Percentiles rank a stretch among this genome's conserved stretches.
Conservation (phyloP, 345 rosid genomes). For the Populus simonii region DNA sequence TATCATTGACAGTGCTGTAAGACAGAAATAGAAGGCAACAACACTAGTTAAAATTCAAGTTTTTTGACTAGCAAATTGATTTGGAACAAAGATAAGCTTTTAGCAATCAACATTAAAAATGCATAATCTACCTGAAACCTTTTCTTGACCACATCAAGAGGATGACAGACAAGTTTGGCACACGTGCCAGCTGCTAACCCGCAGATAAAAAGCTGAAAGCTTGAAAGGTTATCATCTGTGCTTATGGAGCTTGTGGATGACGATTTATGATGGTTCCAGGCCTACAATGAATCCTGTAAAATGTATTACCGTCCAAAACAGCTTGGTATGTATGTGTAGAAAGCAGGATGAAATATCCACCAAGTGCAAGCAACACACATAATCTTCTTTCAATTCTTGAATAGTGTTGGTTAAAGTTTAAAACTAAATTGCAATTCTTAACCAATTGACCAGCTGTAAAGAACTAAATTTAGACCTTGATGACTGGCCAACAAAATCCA, state of each 20-base stretch:
- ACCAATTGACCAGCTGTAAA: not conserved
- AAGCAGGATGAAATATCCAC: not conserved
- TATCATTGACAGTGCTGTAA: not conserved
- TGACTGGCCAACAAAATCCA: not conserved
- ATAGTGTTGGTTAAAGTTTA: too few relatives aligned
- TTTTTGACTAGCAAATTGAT: not conserved
- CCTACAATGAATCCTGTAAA: conserved; percentile 36
- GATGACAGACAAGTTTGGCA: conserved; percentile 98
- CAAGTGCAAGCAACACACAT: not conserved
- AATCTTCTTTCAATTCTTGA: not conserved
- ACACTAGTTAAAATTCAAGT: not conserved
- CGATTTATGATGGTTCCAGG: conserved; percentile 54
- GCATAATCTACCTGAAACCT: conserved; percentile 73
- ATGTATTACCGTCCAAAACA: not conserved
- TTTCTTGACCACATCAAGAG: conserved; percentile 95
- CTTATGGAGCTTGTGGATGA: conserved; percentile 32
- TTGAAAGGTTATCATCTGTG: conserved; percentile 49
- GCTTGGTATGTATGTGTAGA: not conserved
- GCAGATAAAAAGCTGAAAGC: conserved; percentile 81
- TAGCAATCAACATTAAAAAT: not conserved
- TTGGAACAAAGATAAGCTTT: not conserved
- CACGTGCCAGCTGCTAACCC: conserved; percentile 95
- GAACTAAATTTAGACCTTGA: not conserved
- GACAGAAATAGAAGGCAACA: not conserved
- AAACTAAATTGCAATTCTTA: not conserved